Percentiles rank a stretch among this genome's conserved stretches.
Conservation (phyloP, 345 rosid species). For the sweet orange (Citrus sinensis) region DNA sequence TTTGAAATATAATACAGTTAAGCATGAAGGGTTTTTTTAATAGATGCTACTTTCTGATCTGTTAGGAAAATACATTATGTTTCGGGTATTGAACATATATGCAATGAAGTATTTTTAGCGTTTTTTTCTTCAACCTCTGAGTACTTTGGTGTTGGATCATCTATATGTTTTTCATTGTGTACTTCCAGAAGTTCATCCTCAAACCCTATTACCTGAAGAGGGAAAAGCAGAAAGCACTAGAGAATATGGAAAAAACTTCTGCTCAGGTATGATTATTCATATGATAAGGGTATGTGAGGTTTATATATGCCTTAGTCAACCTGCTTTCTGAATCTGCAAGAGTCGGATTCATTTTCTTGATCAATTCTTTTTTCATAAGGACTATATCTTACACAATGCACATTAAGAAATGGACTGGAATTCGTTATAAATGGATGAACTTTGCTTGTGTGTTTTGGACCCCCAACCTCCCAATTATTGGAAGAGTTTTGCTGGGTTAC, state of each 20-base stretch:
- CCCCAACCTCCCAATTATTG: background rate
- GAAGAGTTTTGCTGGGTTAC: background rate
- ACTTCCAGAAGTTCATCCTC: conserved; percentile 65
- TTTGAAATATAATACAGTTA: background rate
- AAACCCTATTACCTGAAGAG: conserved; percentile 73
- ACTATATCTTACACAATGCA: background rate
- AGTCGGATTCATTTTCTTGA: background rate
- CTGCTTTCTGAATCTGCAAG: background rate
- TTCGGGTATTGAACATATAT: background rate
- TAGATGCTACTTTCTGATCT: background rate
- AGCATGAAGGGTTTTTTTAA: background rate
- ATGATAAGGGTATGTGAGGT: background rate
- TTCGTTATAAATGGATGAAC: background rate
- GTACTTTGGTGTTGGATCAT: background rate
- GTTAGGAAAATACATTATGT: background rate
- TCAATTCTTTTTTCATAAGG: background rate
- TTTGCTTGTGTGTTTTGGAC: background rate
- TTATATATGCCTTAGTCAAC: conserved; percentile 1
- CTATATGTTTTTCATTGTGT: background rate
- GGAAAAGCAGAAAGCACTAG: conserved; percentile 67
- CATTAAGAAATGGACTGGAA: background rate
- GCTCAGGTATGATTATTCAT: conserved; percentile 54
- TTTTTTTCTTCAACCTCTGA: background rate
- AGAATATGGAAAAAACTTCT: conserved; percentile 63
- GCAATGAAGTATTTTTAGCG: background rate